Base-by-base conservation (phyloP, 2,329 filamentous ascomycete species). In the Zasmidium citrigriseum region DNA sequence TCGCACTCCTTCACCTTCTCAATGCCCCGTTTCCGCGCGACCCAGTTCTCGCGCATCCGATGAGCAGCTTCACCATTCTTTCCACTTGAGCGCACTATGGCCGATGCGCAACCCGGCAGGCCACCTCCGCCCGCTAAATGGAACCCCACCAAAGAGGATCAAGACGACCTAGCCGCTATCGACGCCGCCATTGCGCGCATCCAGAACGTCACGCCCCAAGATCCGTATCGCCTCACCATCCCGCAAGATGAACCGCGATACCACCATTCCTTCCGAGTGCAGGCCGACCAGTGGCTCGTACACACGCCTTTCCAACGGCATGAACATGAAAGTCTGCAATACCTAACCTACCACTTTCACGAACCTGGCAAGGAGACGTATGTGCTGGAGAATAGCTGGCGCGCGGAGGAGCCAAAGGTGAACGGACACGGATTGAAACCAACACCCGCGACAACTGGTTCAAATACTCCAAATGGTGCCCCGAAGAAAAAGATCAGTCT, bases 401-500 rank as follows among this genome's bases (percentile, higher is more conserved):
- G 52, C 62, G 68, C 71, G 47, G 65, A 69, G 25, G 63, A 62
- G 68, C 59, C 70, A 47, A 55, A 64, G 12, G 64, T 65, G n/a
- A 71, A 68, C 55, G 53, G 50, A 14, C 53, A 45, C 20, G 55
- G 25, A 20, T 44, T 29, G 34, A 48, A 57, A 29, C 62, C 67
- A 61, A 55, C 71, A 60, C 63, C 75, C 22, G 63, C 69, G 38
- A 61, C 61, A 21, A 75, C 72, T 63, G 73, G 73, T 23, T 72
- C 72, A 57, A 75, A 72, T 63, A 79, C 76, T 20, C 76, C 80
- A 24, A 74, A 65, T 46, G 73, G 53, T 27, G 60, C 55, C 14
- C 77, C 78, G 22, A 86, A 83, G 74, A 87, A 86, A 76, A 87
- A 86, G 71, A 86, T 87, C 60, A 85, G 77, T 55, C 71, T 87